A percentile compares a stretch with the other conserved stretches of the same genome.
Conservation (phyloP, 345 rosid genomes). For the Draba incana region DNA sequence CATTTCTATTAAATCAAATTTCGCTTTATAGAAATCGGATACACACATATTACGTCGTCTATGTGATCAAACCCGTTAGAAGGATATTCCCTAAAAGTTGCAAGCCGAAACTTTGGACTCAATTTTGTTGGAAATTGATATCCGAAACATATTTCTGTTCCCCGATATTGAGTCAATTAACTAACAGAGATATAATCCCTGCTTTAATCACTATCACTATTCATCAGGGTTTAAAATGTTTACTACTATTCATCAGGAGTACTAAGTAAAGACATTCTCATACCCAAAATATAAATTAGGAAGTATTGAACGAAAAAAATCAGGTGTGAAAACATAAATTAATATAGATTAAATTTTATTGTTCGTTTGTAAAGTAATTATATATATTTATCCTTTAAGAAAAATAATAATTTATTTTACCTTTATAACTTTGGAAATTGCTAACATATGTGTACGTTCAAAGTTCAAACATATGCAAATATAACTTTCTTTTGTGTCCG, state of each 20-base stretch:
- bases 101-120: constrained; percentile 39
- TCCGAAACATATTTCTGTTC: background rate
- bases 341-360: background rate
- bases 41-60: constrained; percentile 20
- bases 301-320: background rate
- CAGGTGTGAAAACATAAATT: background rate
- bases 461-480: constrained; percentile 16
- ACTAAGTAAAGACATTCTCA: background rate
- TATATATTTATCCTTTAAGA: background rate
- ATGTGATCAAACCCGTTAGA: constrained; percentile 20
- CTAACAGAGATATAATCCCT: background rate
- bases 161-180: constrained; percentile 10
- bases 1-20: background rate
- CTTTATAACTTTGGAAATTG: constrained; percentile 18
- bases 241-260: background rate
- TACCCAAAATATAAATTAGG: background rate
- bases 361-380: background rate
- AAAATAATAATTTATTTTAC: background rate
- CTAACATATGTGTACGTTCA: constrained; percentile 23
- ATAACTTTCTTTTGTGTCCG: background rate
- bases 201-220: constrained; percentile 17
- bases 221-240: background rate
- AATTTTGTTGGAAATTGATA: constrained; percentile 2
- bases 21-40: background rate
- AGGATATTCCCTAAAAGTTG: constrained; percentile 27